Evolutionary conservation across 192 early-diverging fungal species (phyloP).

Genomic region (Backusella circina): DNA sequence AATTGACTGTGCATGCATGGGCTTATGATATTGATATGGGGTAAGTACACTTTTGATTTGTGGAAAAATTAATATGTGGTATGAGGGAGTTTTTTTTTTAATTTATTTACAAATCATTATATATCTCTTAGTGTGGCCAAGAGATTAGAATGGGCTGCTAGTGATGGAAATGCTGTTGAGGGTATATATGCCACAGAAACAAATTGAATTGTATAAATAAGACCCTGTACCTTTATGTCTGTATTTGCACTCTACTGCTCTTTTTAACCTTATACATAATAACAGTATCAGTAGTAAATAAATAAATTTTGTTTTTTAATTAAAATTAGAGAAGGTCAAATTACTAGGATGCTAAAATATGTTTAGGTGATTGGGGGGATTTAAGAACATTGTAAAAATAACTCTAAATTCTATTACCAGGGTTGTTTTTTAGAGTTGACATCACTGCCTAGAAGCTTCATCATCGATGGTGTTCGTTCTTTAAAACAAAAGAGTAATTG

Average conservation of each 20-base stretch:
- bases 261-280: too few species aligned
- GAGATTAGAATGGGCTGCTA: constrained; percentile 9
- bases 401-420: background rate
- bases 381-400: too few species aligned
- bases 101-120: background rate
- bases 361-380: too few species aligned
- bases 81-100: background rate
- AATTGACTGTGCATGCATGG: constrained; percentile 74
- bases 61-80: background rate
- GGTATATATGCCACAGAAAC: constrained; percentile 1
- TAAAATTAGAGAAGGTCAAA: too few species aligned
- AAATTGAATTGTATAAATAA: background rate
- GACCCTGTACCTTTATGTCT: background rate
- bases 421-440: background rate
- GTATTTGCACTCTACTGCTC: background rate
- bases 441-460: background rate
- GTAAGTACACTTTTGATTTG: background rate
- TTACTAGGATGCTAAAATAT: too few species aligned
- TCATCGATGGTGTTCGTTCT: background rate
- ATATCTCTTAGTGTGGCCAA: background rate
- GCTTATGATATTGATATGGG: constrained; percentile 64
- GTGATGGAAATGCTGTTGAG: background rate
- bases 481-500: too few species aligned
- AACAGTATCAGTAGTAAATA: too few species aligned
- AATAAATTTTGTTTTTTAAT: too few species aligned